phyloP scores from a whole-genome alignment of 2,329 filamentous ascomycete genomes.

The Aspergillus oerlinghausenensis region DNA sequence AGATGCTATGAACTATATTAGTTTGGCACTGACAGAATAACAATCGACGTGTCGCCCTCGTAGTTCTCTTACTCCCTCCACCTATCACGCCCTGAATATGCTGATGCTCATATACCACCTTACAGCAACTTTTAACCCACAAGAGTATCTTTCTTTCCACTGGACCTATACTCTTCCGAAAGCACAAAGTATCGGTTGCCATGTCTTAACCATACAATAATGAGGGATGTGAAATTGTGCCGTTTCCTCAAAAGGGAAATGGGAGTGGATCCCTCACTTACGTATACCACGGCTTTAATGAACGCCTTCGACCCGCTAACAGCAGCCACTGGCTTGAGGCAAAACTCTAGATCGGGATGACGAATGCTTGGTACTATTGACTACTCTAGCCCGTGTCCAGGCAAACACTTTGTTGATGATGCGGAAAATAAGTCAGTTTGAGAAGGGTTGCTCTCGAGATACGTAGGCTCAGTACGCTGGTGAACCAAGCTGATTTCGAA shows the following conservation, averaged over 20 bases:
- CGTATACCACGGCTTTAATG: background rate
- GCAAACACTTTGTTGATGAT: background rate
- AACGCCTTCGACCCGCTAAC: background rate
- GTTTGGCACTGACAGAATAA: background rate
- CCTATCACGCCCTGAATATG: background rate
- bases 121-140: background rate
- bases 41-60: background rate
- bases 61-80: background rate
- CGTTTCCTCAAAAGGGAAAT: background rate
- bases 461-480: background rate
- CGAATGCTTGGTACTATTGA: background rate
- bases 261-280: background rate
- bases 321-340: background rate
- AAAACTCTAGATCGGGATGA: background rate
- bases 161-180: background rate
- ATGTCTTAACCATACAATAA: background rate
- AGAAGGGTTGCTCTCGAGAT: background rate
- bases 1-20: background rate
- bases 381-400: background rate
- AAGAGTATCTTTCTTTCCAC: background rate
- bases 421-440: background rate
- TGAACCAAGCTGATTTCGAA: background rate
- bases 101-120: background rate
- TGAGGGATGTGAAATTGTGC: background rate
- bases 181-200: too few relatives aligned